A percentile compares a stretch with the other conserved stretches of the same genome.
These are phyloP conservation scores for Claviceps monticola DNA, from an alignment of 2,329 filamentous ascomycete genomes.

Conservation along the genomic window DNA sequence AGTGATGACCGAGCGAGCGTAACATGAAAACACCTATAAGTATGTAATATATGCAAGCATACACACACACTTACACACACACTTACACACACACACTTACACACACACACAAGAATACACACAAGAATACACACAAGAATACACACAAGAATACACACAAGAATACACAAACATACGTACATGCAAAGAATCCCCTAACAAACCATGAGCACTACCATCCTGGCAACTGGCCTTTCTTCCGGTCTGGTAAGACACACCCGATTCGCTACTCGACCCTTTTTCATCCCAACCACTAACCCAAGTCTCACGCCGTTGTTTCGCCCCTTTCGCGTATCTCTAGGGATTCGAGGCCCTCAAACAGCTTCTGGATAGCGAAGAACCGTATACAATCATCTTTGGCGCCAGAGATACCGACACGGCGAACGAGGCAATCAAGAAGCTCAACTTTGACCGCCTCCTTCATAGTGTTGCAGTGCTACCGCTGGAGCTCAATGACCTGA, in stretches of 20 bases:
- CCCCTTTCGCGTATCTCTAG: conserved; percentile 15
- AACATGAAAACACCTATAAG: too few relatives aligned
- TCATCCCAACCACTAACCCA: not conserved
- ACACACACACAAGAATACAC: not conserved
- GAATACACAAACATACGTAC: not conserved
- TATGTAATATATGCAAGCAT: too few relatives aligned
- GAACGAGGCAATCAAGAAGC: conserved; percentile 21
- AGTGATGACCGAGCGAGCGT: too few relatives aligned
- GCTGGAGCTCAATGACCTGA: conserved; percentile 32
- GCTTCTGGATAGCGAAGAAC: conserved; percentile 26
- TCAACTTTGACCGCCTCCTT: conserved; percentile 26
- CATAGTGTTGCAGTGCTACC: conserved; percentile 32
- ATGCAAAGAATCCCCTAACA: not conserved
- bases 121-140: not conserved
- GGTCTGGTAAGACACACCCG: conserved; percentile 26
- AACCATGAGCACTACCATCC: conserved; percentile 26
- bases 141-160: not conserved
- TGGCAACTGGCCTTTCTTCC: conserved; percentile 37
- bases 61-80: too few relatives aligned
- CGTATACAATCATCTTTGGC: conserved; percentile 35
- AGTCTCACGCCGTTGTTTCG: not conserved
- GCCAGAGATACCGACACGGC: conserved; percentile 30
- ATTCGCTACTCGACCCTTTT: not conserved
- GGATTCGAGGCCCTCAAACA: conserved; percentile 40
- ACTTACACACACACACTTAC: too few relatives aligned